Percentiles rank a stretch among this genome's conserved stretches.
Conservation (phyloP, 2,329 filamentous ascomycete genomes). For the Magnaporthales sp. region DNA sequence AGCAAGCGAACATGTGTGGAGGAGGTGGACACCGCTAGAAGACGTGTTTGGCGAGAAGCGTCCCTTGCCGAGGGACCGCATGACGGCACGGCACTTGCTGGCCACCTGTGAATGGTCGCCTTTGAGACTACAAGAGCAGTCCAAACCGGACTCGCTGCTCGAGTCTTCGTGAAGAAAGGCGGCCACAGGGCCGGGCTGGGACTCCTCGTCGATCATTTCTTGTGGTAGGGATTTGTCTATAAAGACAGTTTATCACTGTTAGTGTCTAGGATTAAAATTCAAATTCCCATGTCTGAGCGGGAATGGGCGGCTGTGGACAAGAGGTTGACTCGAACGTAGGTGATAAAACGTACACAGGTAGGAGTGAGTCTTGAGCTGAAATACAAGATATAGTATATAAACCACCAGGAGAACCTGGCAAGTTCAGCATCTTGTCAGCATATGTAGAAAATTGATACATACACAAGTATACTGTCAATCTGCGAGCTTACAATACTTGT, state of each 20-base stretch:
- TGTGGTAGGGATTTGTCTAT: slow-evolving; percentile 78
- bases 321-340: neutral
- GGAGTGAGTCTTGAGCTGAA: slow-evolving; percentile 85
- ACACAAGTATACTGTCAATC: neutral
- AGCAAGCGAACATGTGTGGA: neutral
- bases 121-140: neutral
- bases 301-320: neutral
- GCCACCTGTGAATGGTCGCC: neutral
- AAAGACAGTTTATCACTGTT: neutral
- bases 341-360: slow-evolving; percentile 53
- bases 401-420: slow-evolving; percentile 66
- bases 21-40: neutral
- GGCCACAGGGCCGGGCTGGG: slow-evolving; percentile 74
- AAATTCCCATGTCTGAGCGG: too few relatives aligned
- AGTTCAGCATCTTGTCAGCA: slow-evolving; percentile 11
- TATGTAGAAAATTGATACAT: slow-evolving; percentile 3
- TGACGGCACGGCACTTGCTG: neutral
- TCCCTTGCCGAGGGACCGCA: neutral
- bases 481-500: slow-evolving; percentile 66
- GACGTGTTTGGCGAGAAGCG: neutral
- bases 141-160: neutral
- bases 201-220: slow-evolving; percentile 85
- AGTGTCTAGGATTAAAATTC: neutral
- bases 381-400: slow-evolving; percentile 75
- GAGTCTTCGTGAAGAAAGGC: slow-evolving; percentile 68